Percentiles rank a stretch among this genome's conserved stretches.
These are phyloP conservation scores for Diaporthe humulicola DNA, from an alignment of 2,329 filamentous ascomycete genomes.

Conservation along the genomic window DNA sequence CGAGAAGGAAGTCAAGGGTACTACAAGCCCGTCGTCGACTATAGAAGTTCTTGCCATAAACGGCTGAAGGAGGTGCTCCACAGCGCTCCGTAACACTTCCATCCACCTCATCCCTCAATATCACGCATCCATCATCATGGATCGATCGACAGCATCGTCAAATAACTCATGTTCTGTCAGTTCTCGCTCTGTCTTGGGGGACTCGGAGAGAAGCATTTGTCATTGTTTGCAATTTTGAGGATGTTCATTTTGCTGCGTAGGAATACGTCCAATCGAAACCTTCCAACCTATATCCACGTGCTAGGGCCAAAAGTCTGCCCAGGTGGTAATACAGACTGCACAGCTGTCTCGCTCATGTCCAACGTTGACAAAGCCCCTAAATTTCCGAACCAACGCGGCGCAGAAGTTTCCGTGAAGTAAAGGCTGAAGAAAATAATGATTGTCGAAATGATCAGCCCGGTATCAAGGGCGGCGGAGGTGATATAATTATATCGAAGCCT, in stretches of 20 bases:
- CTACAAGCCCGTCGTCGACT: no score
- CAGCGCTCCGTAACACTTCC: no score
- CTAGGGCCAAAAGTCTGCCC: constrained; percentile 66
- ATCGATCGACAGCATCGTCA: no score
- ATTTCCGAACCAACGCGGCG: constrained; percentile 76
- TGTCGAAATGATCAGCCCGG: constrained; percentile 74
- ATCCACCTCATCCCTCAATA: no score
- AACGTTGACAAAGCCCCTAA: constrained; percentile 59
- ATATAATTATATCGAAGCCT: constrained; percentile 80
- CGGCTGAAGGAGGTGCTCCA: no score
- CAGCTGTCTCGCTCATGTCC: constrained; percentile 59
- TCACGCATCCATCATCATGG: no score
- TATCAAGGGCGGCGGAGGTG: constrained; percentile 78
- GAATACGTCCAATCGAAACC: neutral
- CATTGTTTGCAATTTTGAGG: neutral
- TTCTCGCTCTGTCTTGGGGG: neutral
- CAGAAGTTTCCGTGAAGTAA: constrained; percentile 67
- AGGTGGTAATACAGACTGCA: constrained; percentile 55
- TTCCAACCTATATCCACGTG: constrained; percentile 55
- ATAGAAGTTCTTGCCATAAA: no score
- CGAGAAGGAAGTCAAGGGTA: no score
- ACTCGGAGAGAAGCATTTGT: neutral
- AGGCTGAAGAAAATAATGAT: constrained; percentile 79
- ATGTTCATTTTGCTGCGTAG: neutral
- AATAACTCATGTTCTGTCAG: no score